These are phyloP conservation scores for Eutypella sp. DNA, from an alignment of 2,329 filamentous ascomycete genomes.

Conservation along the genomic window DNA sequence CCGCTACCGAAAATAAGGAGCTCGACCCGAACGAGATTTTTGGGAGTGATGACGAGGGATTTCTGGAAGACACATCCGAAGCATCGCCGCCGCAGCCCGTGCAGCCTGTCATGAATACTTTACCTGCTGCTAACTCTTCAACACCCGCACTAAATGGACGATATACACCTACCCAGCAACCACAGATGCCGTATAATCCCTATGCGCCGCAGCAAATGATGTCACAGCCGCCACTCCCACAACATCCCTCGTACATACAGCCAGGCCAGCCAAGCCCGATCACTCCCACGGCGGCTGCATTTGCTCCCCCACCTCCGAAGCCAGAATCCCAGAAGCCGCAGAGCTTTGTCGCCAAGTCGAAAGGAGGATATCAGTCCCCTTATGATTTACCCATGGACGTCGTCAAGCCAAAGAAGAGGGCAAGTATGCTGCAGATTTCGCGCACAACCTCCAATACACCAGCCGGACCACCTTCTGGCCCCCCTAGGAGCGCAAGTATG, in stretches of 20 bases:
- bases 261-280: slow-evolving; percentile 22
- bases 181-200: slow-evolving; percentile 28
- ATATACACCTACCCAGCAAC: slow-evolving; percentile 25
- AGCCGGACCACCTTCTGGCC: slow-evolving; percentile 44
- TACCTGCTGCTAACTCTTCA: slow-evolving; percentile 14
- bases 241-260: slow-evolving; percentile 22
- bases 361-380: slow-evolving; percentile 87
- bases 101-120: slow-evolving; percentile 3
- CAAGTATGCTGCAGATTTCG: slow-evolving; percentile 52
- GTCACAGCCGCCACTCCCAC: slow-evolving; percentile 18
- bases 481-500: slow-evolving; percentile 60
- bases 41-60: slow-evolving; percentile 79
- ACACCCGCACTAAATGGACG: slow-evolving; percentile 27
- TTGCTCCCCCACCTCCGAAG: slow-evolving; percentile 32
- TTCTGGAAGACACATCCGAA: slow-evolving; percentile 66
- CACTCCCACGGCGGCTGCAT: slow-evolving; percentile 26
- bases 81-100: slow-evolving; percentile 25
- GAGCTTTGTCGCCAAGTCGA: slow-evolving; percentile 87
- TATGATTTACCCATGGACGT: slow-evolving; percentile 94
- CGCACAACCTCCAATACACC: slow-evolving; percentile 38
- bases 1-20: slow-evolving; percentile 37
- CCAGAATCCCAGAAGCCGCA: slow-evolving; percentile 57
- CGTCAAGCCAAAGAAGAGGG: slow-evolving; percentile 63
- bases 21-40: slow-evolving; percentile 64
- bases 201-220: slow-evolving; percentile 44